A percentile compares a stretch with the other conserved stretches of the same genome.
Evolutionary conservation across 768 basidiomycete genomes (phyloP).

Genomic region (Imleria badia): DNA sequence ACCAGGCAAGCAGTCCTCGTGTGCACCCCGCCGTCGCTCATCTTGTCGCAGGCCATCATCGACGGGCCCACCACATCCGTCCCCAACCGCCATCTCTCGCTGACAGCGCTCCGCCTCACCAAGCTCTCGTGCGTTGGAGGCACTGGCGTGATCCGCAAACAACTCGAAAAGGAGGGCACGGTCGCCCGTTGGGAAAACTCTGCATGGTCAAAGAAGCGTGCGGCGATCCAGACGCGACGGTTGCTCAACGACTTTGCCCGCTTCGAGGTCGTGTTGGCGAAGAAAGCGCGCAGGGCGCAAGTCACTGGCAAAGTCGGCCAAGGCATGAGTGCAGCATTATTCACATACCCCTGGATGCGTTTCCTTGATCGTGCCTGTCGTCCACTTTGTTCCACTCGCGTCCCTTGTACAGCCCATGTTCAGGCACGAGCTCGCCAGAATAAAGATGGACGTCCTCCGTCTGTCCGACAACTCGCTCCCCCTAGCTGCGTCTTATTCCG

Average conservation of each 20-base stretch:
- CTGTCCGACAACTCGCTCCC: conserved; percentile 72
- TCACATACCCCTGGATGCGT: too few species aligned
- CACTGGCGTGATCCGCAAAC: conserved; percentile 78
- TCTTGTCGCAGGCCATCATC: conserved; percentile 75
- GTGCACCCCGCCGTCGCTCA: neutral
- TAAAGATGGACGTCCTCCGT: conserved; percentile 90
- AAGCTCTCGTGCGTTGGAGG: conserved; percentile 87
- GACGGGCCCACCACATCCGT: conserved; percentile 92
- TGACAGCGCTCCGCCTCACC: conserved; percentile 81
- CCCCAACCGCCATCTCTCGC: conserved; percentile 89
- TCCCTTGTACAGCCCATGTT: conserved; percentile 88
- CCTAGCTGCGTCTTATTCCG: conserved; percentile 64
- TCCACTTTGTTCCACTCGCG: conserved; percentile 89
- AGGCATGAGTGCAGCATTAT: conserved; percentile 15
- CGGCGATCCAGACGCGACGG: conserved; percentile 70
- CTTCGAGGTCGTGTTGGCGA: conserved; percentile 83
- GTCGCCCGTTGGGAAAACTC: conserved; percentile 89
- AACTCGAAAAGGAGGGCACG: conserved; percentile 80
- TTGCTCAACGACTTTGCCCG: conserved; percentile 87
- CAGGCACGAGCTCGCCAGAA: conserved; percentile 84
- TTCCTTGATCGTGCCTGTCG: conserved; percentile 49
- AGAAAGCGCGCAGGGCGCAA: conserved; percentile 84
- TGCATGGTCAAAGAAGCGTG: conserved; percentile 85
- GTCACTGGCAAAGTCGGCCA: conserved; percentile 54
- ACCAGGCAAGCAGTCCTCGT: conserved; percentile 59